Evolutionary conservation across 345 rosid genomes (phyloP).

Genomic region (Rhizophora apiculata): DNA sequence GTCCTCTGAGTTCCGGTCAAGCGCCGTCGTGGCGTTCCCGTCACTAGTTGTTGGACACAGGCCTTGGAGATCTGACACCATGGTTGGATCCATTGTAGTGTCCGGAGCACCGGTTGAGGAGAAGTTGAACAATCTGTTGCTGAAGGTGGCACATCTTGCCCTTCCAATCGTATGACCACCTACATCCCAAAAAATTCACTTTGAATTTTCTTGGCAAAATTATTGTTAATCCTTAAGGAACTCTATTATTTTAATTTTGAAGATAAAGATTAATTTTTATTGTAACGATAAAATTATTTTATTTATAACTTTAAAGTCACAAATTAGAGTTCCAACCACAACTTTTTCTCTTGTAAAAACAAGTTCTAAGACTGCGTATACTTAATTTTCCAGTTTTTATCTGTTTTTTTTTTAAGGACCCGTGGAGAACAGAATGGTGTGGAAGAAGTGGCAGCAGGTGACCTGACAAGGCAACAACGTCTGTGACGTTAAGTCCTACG

Average conservation of each 20-base stretch:
- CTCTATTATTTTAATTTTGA: too few species aligned
- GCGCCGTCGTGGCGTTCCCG: constrained; percentile 17
- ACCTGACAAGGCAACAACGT: constrained; percentile 74
- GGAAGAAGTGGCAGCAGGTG: not conserved
- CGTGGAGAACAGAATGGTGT: not conserved
- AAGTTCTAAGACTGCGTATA: too few species aligned
- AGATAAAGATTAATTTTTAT: too few species aligned
- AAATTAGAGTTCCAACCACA: not conserved
- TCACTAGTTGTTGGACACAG: constrained; percentile 18
- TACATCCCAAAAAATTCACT: too few species aligned
- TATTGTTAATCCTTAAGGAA: too few species aligned
- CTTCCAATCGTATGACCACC: constrained; percentile 28
- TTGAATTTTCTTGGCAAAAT: too few species aligned
- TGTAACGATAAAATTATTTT: too few species aligned
- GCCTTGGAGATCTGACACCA: constrained; percentile 13
- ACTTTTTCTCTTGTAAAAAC: too few species aligned
- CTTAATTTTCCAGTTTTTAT: not conserved
- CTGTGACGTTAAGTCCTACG: constrained; percentile 53
- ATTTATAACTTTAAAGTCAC: too few species aligned
- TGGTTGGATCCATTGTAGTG: constrained; percentile 4
- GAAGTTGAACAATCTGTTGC: constrained; percentile 27
- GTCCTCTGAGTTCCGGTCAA: constrained; percentile 25
- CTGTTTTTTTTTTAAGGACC: not conserved
- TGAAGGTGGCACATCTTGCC: constrained; percentile 29
- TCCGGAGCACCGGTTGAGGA: constrained; percentile 18